phyloP scores from a whole-genome alignment of 805 yeast genomes.

The Blastobotrys muscicola region DNA sequence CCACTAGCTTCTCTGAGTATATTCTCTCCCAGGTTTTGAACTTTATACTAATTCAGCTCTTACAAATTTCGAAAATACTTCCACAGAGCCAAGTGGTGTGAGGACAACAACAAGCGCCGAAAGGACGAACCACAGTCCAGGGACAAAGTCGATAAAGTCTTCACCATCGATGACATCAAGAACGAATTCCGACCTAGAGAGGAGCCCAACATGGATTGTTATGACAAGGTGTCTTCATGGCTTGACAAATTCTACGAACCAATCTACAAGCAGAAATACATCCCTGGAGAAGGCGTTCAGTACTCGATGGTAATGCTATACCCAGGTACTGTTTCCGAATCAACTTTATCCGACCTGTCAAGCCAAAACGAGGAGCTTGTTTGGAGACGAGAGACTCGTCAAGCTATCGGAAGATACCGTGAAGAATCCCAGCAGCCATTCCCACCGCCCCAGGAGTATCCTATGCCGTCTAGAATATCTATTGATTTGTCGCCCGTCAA shows the following conservation, averaged over 20 bases:
- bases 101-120: not conserved
- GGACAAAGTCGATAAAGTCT: not conserved
- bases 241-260: conserved; percentile 3
- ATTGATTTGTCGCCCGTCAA: not conserved
- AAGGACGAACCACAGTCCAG: not conserved
- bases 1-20: too few relatives aligned
- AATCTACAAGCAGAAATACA: not conserved
- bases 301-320: not conserved
- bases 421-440: not conserved
- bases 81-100: too few relatives aligned
- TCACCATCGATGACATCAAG: not conserved
- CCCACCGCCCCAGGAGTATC: too few relatives aligned
- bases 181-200: conserved; percentile 4
- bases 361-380: not conserved
- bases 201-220: conserved; percentile 5
- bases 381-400: not conserved
- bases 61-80: too few relatives aligned
- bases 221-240: conserved; percentile 5
- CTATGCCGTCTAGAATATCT: not conserved
- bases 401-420: not conserved
- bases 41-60: too few relatives aligned
- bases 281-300: not conserved
- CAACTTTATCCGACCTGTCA: not conserved
- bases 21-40: too few relatives aligned
- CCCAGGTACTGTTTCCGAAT: not conserved